Percentiles rank a stretch among this genome's conserved stretches.
Conservation (phyloP, 495 filamentous ascomycete genomes). For the Venustampulla echinocandica region DNA sequence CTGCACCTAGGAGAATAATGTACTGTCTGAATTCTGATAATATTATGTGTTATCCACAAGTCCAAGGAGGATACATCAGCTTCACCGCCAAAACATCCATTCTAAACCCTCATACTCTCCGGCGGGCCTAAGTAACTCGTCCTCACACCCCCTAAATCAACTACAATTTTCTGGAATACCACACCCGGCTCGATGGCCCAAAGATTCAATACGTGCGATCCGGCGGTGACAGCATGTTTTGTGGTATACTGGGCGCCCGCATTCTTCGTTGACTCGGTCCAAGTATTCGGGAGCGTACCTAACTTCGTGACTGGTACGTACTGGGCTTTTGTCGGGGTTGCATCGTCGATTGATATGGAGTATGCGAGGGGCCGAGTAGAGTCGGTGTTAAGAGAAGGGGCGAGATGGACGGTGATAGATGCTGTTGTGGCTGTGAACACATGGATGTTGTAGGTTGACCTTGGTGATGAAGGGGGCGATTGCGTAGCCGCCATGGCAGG, state of each 20-base stretch:
- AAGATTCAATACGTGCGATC: background rate
- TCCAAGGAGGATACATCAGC: too few relatives aligned
- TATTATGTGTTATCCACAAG: too few relatives aligned
- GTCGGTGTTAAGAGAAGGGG: constrained; percentile 30
- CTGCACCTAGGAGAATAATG: too few relatives aligned
- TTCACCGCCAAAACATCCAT: too few relatives aligned
- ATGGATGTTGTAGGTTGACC: constrained; percentile 56
- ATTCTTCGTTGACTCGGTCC: background rate
- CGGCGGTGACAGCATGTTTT: background rate
- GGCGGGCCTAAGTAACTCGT: constrained; percentile 20
- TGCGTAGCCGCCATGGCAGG: constrained; percentile 38
- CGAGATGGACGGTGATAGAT: constrained; percentile 50
- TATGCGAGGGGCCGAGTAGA: constrained; percentile 46
- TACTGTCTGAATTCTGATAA: too few relatives aligned
- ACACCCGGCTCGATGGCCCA: constrained; percentile 21
- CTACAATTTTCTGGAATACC: constrained; percentile 55
- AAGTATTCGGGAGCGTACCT: background rate
- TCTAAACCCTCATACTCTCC: constrained; percentile 19
- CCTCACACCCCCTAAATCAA: constrained; percentile 55
- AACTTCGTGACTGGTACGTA: constrained; percentile 2
- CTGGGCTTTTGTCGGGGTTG: background rate
- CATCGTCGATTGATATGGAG: constrained; percentile 36
- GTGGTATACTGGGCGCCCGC: background rate
- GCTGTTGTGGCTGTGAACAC: constrained; percentile 44
- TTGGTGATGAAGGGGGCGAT: constrained; percentile 34